phyloP scores from a whole-genome alignment of 1,139 yeast genomes.

The Yamadazyma triangularis region DNA sequence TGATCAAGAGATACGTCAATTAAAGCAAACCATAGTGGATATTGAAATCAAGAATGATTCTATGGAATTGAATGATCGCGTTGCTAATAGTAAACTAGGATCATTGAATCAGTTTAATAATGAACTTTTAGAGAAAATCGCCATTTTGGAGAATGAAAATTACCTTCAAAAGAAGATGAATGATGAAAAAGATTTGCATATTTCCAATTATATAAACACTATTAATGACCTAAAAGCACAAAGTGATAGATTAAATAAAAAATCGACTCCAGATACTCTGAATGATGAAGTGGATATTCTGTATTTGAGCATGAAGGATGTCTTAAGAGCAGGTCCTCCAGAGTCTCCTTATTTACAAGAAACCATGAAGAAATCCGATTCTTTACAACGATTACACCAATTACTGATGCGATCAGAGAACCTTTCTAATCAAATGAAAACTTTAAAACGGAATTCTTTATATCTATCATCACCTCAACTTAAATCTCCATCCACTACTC shows the following conservation, averaged over 20 bases:
- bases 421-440: conserved; percentile 13
- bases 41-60: conserved; percentile 40
- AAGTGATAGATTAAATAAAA: conserved; percentile 6
- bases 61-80: conserved; percentile 38
- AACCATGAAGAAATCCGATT: conserved; percentile 20
- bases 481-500: conserved; percentile 24
- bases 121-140: conserved; percentile 39
- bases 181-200: conserved; percentile 28
- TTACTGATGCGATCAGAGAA: conserved; percentile 12
- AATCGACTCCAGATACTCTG: conserved; percentile 1
- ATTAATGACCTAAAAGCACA: conserved; percentile 18
- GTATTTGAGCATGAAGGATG: conserved; percentile 29
- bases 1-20: conserved; percentile 18
- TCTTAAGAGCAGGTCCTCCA: conserved; percentile 33
- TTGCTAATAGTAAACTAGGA: conserved; percentile 27
- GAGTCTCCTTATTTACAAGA: conserved; percentile 3
- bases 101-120: conserved; percentile 35
- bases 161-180: conserved; percentile 29
- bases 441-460: conserved; percentile 12
- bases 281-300: conserved; percentile 19
- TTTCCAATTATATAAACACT: conserved; percentile 34
- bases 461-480: conserved; percentile 10
- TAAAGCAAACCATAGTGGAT: conserved; percentile 32
- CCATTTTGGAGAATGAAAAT: conserved; percentile 38
- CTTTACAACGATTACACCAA: conserved; percentile 19